A percentile compares a stretch with the other conserved stretches of the same genome.
Evolutionary conservation across 2,329 filamentous ascomycete species (phyloP).

Genomic region (Didymella lethalis): DNA sequence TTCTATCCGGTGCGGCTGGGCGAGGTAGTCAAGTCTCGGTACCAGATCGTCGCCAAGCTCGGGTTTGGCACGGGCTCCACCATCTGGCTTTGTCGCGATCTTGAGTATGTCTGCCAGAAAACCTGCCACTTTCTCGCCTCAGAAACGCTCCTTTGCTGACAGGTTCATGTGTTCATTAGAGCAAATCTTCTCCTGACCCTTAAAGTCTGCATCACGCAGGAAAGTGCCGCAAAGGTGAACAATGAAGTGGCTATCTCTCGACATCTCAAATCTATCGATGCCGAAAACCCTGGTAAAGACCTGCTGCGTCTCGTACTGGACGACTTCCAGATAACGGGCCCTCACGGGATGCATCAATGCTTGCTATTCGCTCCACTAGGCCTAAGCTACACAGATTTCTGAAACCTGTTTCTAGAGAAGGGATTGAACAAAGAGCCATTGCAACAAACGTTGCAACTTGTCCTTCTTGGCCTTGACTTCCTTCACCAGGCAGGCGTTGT

Average conservation of each 20-base stretch:
- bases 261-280: conserved; percentile 5
- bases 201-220: conserved; percentile 5
- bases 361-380: conserved; percentile 9
- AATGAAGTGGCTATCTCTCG: conserved; percentile 4
- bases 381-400: conserved; percentile 4
- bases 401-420: conserved; percentile 9
- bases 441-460: conserved; percentile 2
- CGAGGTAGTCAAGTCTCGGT: conserved; percentile 7
- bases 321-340: conserved; percentile 1
- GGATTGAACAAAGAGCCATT: conserved; percentile 2
- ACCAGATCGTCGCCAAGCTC: conserved; percentile 10
- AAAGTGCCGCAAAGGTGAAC: not conserved
- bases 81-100: conserved; percentile 14
- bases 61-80: conserved; percentile 8
- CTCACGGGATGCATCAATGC: conserved; percentile 6
- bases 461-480: conserved; percentile 7
- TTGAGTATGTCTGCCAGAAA: not conserved
- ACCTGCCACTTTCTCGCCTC: not conserved
- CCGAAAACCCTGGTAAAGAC: conserved; percentile 3
- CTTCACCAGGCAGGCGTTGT: conserved; percentile 7
- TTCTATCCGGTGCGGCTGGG: conserved; percentile 7
- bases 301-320: conserved; percentile 8
- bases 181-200: conserved; percentile 2
- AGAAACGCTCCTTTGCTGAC: not conserved
- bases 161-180: not conserved